Conservation (phyloP, 306 rosid species). For the Myrica gale region DNA sequence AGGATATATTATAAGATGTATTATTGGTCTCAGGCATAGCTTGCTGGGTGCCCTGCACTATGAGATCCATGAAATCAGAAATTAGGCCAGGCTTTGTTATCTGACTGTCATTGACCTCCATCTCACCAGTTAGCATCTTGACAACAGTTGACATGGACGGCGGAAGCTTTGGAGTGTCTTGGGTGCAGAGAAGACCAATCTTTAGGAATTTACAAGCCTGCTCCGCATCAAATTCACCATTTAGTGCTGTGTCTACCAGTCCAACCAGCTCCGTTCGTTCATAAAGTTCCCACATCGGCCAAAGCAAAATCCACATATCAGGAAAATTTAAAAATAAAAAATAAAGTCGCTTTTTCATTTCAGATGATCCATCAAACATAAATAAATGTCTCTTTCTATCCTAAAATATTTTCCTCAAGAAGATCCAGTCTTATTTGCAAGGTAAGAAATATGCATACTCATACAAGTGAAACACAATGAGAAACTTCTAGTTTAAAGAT, state of each 20-base stretch:
- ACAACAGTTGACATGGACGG: conserved; percentile 68
- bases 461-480: background rate
- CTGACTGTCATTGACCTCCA: conserved; percentile 38
- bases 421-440: background rate
- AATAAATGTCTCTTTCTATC: background rate
- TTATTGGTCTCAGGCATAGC: conserved; percentile 22
- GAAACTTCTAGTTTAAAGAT: background rate
- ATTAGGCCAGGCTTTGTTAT: conserved; percentile 65
- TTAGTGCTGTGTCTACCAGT: conserved; percentile 43
- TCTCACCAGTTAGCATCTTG: conserved; percentile 57
- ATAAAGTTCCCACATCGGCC: conserved; percentile 63
- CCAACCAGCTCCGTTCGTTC: conserved; percentile 49
- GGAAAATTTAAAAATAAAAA: conserved; percentile 10
- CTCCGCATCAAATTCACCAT: conserved; percentile 33
- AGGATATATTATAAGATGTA: conserved; percentile 24
- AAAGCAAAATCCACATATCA: conserved; percentile 21
- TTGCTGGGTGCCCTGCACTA: conserved; percentile 12
- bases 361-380: background rate
- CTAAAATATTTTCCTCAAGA: background rate
- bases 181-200: conserved; percentile 76
- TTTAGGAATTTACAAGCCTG: conserved; percentile 60
- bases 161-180: conserved; percentile 67
- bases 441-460: background rate
- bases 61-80: conserved; percentile 46
- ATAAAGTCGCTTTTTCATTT: conserved; percentile 5